These are phyloP conservation scores for Fagopyrum esculentum DNA, from an alignment of 148 eudicot species.

Conservation along the genomic window DNA sequence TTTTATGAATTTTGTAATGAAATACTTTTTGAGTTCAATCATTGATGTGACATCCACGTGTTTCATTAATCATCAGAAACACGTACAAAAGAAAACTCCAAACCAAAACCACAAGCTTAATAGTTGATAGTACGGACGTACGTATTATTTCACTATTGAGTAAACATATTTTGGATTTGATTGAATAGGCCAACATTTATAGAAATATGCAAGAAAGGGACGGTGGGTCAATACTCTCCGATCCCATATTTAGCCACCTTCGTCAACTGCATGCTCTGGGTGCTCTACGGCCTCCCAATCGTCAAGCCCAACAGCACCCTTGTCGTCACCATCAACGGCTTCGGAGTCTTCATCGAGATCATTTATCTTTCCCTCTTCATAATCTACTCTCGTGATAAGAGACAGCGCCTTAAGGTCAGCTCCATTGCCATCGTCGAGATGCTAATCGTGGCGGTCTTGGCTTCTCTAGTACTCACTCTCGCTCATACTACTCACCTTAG, in stretches of 20 bases:
- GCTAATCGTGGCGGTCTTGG: conserved; percentile 31
- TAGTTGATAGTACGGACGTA: too few relatives aligned
- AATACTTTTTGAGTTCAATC: too few relatives aligned
- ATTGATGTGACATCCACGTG: too few relatives aligned
- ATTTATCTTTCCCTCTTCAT: conserved; percentile 52
- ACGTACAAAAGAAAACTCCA: too few relatives aligned
- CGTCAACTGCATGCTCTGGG: conserved; percentile 83
- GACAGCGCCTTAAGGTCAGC: conserved; percentile 37
- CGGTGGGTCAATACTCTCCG: conserved; percentile 81
- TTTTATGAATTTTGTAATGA: too few relatives aligned
- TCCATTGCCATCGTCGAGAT: conserved; percentile 38
- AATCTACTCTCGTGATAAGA: conserved; percentile 31
- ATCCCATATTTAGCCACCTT: conserved; percentile 80
- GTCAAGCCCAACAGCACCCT: conserved; percentile 73
- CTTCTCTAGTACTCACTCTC: conserved; percentile 38
- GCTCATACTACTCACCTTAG: conserved; percentile 51
- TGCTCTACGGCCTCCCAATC: conserved; percentile 75
- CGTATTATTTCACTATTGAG: too few relatives aligned
- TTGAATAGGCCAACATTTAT: conserved; percentile 60
- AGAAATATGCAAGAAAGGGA: conserved; percentile 58
- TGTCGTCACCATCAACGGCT: conserved; percentile 71
- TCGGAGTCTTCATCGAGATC: conserved; percentile 57
- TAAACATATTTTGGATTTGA: too few relatives aligned
- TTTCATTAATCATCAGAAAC: too few relatives aligned
- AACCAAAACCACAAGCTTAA: neutral